phyloP scores from a whole-genome alignment of 2,329 filamentous ascomycete species.

The Colletotrichum sidae region DNA sequence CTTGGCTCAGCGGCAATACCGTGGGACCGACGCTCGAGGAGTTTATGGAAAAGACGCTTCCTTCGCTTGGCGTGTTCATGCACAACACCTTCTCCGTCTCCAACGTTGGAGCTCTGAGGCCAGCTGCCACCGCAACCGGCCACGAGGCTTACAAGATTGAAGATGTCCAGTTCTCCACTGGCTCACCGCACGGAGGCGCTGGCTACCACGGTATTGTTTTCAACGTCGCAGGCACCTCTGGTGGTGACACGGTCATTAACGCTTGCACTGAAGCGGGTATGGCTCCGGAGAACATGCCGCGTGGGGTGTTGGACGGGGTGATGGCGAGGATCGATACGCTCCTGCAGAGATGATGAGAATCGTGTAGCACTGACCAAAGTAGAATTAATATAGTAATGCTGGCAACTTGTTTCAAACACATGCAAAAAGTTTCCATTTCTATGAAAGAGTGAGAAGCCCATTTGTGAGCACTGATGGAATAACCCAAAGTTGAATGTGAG shows the following conservation, averaged over 20 bases:
- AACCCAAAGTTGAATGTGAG: too few species aligned
- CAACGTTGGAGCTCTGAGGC: constrained; percentile 34
- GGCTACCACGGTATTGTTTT: constrained; percentile 36
- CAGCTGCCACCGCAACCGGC: neutral
- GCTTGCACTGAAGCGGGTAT: constrained; percentile 31
- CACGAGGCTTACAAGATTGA: constrained; percentile 27
- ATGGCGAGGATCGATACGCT: constrained; percentile 27
- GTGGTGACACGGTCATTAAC: constrained; percentile 32
- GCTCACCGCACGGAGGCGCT: constrained; percentile 18
- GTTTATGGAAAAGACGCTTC: constrained; percentile 26
- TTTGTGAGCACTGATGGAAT: too few species aligned
- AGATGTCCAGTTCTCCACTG: constrained; percentile 37
- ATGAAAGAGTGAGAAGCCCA: too few species aligned
- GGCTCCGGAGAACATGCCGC: constrained; percentile 25
- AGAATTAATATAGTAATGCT: too few species aligned
- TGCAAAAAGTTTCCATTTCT: too few species aligned
- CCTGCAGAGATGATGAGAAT: neutral
- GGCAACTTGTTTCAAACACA: too few species aligned
- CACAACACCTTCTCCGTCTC: constrained; percentile 34
- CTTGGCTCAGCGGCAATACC: constrained; percentile 36
- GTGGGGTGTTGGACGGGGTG: constrained; percentile 19
- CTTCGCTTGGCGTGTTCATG: constrained; percentile 17
- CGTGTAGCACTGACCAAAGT: neutral
- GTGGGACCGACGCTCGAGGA: constrained; percentile 41
- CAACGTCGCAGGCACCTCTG: constrained; percentile 20